Base-by-base conservation (phyloP, 2,329 filamentous ascomycete species). In the Chrysoporthe cubensis region DNA sequence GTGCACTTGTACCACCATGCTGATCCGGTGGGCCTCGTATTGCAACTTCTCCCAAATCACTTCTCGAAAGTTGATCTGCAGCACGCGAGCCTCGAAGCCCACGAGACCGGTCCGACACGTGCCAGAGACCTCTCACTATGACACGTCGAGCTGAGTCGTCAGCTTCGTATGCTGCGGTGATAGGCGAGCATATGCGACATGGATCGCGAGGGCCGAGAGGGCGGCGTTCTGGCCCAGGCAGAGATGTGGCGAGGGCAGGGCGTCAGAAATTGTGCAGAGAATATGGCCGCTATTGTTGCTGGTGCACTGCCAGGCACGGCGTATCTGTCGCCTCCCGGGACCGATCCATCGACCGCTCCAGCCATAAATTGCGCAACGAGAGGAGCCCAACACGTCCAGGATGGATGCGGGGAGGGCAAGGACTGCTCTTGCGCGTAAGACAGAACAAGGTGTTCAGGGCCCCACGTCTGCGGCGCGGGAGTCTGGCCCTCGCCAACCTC, bases 311-410 rank as follows among this genome's bases (percentile, higher is more conserved):
- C 40, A 21, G 50, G 13, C 32, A n/a, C 46, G 40, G 60, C 62
- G 32, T 13, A 44, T 61, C 40, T n/a, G 62, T 65, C 34, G 14
- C 50, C 26, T 54, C 50, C 16, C 14, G 62, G 14, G 40, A 62
- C 46, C 32, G 54, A 65, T 62, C 57, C 40, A 32, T 61, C 62
- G 64, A 58, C 42, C 66, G 64, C 48, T 57, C 43, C 48, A 48
- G 37, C 42, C 32, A 59, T 54, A 65, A 11, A 65, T 42, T 67
- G 62, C 66, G 62, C 62, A 58, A 58, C 65, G 57, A 66, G 52
- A 26, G 26, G 26, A 26, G 26, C 26, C 26, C 26, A 26, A 26
- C 26, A 26, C 2, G 26, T 26, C 26, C 16, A 56, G 26, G 54
- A 14, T 37, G 40, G 14, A 40, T n/a, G n/a, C 32, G 40, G 44